phyloP scores from a whole-genome alignment of 345 rosid genomes.

The Lumnitzera littorea region DNA sequence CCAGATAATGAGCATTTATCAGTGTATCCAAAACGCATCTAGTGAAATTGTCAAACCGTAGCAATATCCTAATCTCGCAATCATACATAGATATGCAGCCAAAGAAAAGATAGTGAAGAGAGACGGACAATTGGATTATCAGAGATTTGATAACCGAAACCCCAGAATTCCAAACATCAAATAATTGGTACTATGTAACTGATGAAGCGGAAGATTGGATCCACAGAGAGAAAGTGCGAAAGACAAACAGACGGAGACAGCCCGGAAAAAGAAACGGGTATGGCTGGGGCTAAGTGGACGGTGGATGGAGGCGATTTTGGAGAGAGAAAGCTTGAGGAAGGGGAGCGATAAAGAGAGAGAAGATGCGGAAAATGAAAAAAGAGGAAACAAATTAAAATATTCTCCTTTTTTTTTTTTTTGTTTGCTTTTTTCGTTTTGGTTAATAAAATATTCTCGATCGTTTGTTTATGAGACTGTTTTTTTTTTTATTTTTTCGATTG shows the following conservation, averaged over 20 bases:
- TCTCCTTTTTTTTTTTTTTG: too few relatives aligned
- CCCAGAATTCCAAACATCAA: background rate
- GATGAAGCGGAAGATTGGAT: background rate
- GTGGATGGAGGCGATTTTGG: too few relatives aligned
- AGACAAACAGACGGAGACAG: background rate
- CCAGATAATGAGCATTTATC: slow-evolving; percentile 78
- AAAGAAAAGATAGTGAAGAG: background rate
- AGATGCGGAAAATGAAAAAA: too few relatives aligned
- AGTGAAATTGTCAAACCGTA: slow-evolving; percentile 4
- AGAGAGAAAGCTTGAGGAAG: too few relatives aligned
- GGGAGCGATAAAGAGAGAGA: too few relatives aligned
- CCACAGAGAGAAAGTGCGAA: background rate
- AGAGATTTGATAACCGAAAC: too few relatives aligned
- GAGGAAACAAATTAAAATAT: too few relatives aligned
- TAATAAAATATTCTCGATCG: too few relatives aligned
- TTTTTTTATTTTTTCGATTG: too few relatives aligned
- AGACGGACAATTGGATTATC: background rate
- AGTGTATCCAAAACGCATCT: slow-evolving; percentile 24
- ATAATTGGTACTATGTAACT: background rate
- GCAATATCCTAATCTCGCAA: slow-evolving; percentile 3
- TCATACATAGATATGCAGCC: slow-evolving; percentile 14
- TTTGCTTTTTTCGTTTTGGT: too few relatives aligned
- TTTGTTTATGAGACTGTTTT: too few relatives aligned
- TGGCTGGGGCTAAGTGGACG: background rate
- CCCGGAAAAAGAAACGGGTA: background rate